Conservation (phyloP, 768 basidiomycete species). For the Butyriboletus loyo region DNA sequence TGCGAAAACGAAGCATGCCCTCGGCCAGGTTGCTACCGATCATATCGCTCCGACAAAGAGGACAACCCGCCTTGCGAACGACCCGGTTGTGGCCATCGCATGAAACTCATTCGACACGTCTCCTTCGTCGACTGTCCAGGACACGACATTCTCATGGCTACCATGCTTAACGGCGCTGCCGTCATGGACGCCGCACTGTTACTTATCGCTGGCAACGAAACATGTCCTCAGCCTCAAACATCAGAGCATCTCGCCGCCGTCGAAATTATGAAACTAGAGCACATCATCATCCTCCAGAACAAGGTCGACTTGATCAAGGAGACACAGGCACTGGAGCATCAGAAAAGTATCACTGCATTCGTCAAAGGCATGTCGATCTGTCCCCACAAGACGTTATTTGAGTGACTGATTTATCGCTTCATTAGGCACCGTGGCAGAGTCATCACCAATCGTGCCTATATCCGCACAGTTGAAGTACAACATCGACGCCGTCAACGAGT, state of each 20-base stretch:
- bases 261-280: constrained; percentile 98
- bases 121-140: constrained; percentile 98
- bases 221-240: constrained; percentile 98
- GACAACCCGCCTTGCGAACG: constrained; percentile 91
- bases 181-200: constrained; percentile 99
- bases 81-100: constrained; percentile 83
- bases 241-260: constrained; percentile 98
- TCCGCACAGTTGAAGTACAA: constrained; percentile 99
- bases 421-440: constrained; percentile 92
- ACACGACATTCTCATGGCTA: constrained; percentile 99
- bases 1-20: constrained; percentile 93
- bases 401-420: background rate
- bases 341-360: constrained; percentile 93
- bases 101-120: constrained; percentile 94
- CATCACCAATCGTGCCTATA: constrained; percentile 97
- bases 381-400: background rate
- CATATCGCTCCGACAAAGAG: constrained; percentile 92
- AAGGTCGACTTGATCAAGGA: constrained; percentile 99
- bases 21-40: constrained; percentile 90
- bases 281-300: constrained; percentile 97
- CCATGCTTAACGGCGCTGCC: constrained; percentile 99
- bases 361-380: constrained; percentile 69
- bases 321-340: constrained; percentile 89
- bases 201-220: constrained; percentile 96
- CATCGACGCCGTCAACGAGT: constrained; percentile 98